These are phyloP conservation scores for Colletotrichum theobromicola DNA, from an alignment of 2,329 filamentous ascomycete species.

Conservation along the genomic window DNA sequence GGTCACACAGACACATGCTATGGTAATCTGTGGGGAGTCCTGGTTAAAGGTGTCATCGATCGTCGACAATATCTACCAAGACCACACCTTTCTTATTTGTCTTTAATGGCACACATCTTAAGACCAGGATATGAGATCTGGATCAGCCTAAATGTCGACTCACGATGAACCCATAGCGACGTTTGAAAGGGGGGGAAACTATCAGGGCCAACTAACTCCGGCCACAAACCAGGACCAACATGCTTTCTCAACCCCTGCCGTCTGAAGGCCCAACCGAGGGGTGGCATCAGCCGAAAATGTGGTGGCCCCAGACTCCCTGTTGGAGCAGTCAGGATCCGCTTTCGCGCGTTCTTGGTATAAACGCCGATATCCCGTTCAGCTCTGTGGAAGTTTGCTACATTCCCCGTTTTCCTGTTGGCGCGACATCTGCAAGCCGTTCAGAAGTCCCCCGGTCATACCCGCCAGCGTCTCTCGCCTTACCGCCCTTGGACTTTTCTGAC, in stretches of 20 bases:
- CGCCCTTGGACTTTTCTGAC: not conserved
- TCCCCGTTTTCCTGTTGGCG: constrained; percentile 7
- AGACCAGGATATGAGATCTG: not conserved
- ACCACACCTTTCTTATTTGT: not conserved
- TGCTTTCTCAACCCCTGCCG: not conserved
- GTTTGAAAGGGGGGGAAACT: not conserved
- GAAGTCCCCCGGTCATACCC: constrained; percentile 1
- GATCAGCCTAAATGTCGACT: not conserved
- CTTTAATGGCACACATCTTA: not conserved
- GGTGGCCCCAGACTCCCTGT: constrained; percentile 15
- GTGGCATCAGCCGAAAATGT: not conserved
- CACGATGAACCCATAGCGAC: not conserved
- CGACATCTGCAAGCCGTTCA: constrained; percentile 3
- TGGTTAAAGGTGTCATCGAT: not conserved
- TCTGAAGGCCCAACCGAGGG: not conserved
- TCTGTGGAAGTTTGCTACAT: constrained; percentile 8
- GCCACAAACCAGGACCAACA: not conserved
- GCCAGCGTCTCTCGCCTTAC: not conserved
- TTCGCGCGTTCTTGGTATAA: constrained; percentile 20
- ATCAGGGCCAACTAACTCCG: not conserved
- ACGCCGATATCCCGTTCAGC: constrained; percentile 17
- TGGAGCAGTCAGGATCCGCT: constrained; percentile 8
- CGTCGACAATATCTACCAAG: not conserved
- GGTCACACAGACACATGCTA: not conserved
- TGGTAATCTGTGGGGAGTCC: not conserved